phyloP scores from a whole-genome alignment of 2,329 filamentous ascomycete genomes.

The Monosporascus sp. region DNA sequence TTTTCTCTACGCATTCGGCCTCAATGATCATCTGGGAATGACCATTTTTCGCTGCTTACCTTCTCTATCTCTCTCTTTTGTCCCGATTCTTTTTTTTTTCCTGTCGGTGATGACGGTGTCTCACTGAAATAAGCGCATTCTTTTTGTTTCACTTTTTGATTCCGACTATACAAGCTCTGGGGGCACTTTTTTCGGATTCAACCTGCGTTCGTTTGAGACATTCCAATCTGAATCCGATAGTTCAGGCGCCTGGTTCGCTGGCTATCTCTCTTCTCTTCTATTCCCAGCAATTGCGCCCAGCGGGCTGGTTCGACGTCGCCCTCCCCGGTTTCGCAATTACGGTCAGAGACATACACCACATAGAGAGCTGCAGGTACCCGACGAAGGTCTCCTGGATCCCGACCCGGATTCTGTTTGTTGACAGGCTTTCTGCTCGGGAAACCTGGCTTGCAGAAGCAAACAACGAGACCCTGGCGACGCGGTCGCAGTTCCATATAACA shows the following conservation, averaged over 20 bases:
- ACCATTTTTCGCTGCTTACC: background rate
- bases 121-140: background rate
- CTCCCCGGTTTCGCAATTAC: constrained; percentile 1
- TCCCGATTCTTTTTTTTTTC: background rate
- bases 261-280: background rate
- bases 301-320: constrained; percentile 7
- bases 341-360: constrained; percentile 10
- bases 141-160: background rate
- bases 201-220: background rate
- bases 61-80: background rate
- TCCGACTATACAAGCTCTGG: background rate
- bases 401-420: constrained; percentile 19
- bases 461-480: background rate
- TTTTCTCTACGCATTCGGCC: background rate
- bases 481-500: background rate
- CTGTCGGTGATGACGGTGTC: background rate
- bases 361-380: constrained; percentile 14
- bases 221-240: too few relatives aligned
- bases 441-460: constrained; percentile 3
- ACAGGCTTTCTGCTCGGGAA: constrained; percentile 10
- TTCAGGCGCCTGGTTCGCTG: too few relatives aligned
- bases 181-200: background rate
- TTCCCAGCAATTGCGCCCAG: background rate
- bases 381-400: constrained; percentile 1
- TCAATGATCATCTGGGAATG: background rate